These are phyloP conservation scores for Diaporthe helianthi DNA, from an alignment of 2,329 filamentous ascomycete species.

Conservation along the genomic window DNA sequence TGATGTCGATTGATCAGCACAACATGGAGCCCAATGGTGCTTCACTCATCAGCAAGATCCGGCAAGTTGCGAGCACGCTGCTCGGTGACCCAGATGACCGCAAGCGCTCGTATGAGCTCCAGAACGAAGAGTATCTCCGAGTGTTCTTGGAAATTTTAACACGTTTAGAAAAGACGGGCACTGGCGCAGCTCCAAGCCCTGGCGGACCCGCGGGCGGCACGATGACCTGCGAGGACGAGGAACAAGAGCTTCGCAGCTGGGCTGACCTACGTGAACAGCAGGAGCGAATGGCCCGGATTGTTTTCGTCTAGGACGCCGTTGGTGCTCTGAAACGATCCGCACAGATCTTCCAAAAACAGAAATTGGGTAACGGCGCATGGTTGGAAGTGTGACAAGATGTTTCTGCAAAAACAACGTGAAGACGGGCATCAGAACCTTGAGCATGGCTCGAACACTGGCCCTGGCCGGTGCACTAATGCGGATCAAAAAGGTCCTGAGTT, in stretches of 20 bases:
- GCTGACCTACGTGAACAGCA: constrained; percentile 82
- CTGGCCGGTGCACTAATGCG: not conserved
- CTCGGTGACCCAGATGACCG: constrained; percentile 64
- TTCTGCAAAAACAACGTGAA: not conserved
- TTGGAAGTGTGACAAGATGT: not conserved
- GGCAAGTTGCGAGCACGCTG: constrained; percentile 81
- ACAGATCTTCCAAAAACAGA: not conserved
- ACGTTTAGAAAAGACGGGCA: constrained; percentile 72
- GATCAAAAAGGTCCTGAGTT: not conserved
- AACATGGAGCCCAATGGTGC: constrained; percentile 78
- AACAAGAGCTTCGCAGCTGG: constrained; percentile 79
- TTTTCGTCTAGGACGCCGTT: not conserved
- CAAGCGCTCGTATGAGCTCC: constrained; percentile 58
- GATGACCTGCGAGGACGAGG: constrained; percentile 68
- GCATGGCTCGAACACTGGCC: not conserved
- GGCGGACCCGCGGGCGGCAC: constrained; percentile 42
- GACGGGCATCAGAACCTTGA: not conserved
- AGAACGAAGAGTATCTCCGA: constrained; percentile 74
- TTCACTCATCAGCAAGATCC: constrained; percentile 81
- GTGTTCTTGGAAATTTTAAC: constrained; percentile 78
- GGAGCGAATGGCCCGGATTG: constrained; percentile 51
- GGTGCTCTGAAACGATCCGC: too few species aligned
- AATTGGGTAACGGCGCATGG: not conserved
- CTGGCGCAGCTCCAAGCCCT: constrained; percentile 34
- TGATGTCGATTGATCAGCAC: constrained; percentile 80